phyloP scores from a whole-genome alignment of 2,329 filamentous ascomycete species.

The Fusarium odoratissimum region DNA sequence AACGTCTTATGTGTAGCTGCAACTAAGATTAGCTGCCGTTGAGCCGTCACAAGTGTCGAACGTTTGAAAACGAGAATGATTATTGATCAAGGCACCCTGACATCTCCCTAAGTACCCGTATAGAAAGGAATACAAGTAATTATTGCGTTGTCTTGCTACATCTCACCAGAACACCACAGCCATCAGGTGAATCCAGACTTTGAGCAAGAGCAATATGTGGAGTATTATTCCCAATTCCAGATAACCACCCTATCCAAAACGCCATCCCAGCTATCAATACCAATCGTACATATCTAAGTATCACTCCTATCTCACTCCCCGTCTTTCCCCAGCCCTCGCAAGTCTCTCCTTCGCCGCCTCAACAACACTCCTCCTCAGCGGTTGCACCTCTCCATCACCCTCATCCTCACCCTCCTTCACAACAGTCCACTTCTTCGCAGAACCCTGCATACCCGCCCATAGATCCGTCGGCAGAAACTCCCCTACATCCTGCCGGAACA shows the following conservation, averaged over 20 bases:
- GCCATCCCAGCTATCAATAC: neutral
- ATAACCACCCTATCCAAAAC: neutral
- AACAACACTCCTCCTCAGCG: conserved; percentile 39
- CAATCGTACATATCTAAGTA: neutral
- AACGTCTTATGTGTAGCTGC: neutral
- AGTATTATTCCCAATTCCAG: neutral
- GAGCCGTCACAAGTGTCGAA: neutral
- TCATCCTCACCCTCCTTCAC: conserved; percentile 50
- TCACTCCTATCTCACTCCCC: neutral
- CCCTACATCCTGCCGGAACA: conserved; percentile 84
- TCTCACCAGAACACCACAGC: no score
- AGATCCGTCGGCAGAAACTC: conserved; percentile 89
- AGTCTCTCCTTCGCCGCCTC: conserved; percentile 41
- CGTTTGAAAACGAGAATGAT: neutral
- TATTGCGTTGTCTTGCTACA: no score
- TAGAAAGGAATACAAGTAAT: neutral
- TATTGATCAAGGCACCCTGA: neutral
- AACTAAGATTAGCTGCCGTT: neutral
- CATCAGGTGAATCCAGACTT: no score
- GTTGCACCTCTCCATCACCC: conserved; percentile 22
- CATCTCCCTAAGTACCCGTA: neutral
- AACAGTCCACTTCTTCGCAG: conserved; percentile 64
- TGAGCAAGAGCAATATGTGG: neutral
- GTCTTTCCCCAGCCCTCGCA: conserved; percentile 10
- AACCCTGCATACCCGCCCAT: conserved; percentile 80